These are phyloP conservation scores for Plasmodium vinckei DNA, from an alignment of 169 alveolate species.

Conservation along the genomic window DNA sequence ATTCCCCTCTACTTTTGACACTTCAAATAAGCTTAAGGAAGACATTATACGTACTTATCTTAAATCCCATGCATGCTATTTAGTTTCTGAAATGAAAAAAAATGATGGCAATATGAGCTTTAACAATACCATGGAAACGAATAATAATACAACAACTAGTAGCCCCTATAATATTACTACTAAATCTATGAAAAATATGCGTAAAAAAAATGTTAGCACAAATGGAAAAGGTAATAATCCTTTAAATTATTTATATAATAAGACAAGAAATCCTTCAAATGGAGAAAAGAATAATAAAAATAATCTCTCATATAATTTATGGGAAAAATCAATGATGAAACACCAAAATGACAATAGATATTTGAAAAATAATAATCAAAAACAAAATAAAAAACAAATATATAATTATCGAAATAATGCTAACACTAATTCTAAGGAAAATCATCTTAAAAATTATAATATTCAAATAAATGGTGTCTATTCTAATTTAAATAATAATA, in stretches of 20 bases:
- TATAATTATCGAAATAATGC: no score
- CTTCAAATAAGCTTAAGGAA: slow-evolving; percentile 59
- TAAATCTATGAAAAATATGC: background rate
- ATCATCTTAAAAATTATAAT: slow-evolving; percentile 5
- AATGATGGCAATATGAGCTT: slow-evolving; percentile 11
- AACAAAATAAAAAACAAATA: background rate
- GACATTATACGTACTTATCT: slow-evolving; percentile 71
- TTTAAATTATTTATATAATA: slow-evolving; percentile 6
- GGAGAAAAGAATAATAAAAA: slow-evolving; percentile 10
- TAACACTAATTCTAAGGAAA: background rate
- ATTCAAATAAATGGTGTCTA: slow-evolving; percentile 36
- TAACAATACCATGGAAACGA: background rate
- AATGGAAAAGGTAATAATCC: background rate
- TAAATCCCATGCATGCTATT: slow-evolving; percentile 63
- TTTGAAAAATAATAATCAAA: background rate
- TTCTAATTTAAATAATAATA: background rate
- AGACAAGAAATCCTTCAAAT: background rate
- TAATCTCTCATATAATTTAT: slow-evolving; percentile 45
- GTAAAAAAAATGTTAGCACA: slow-evolving; percentile 3
- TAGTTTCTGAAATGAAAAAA: slow-evolving; percentile 35
- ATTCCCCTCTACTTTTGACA: slow-evolving; percentile 28
- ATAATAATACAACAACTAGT: background rate
- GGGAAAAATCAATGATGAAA: slow-evolving; percentile 21
- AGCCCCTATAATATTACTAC: no score
- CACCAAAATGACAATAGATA: background rate